Evolutionary conservation across 106 monocot species (phyloP).

Genomic region (Cymbidium sinense): DNA sequence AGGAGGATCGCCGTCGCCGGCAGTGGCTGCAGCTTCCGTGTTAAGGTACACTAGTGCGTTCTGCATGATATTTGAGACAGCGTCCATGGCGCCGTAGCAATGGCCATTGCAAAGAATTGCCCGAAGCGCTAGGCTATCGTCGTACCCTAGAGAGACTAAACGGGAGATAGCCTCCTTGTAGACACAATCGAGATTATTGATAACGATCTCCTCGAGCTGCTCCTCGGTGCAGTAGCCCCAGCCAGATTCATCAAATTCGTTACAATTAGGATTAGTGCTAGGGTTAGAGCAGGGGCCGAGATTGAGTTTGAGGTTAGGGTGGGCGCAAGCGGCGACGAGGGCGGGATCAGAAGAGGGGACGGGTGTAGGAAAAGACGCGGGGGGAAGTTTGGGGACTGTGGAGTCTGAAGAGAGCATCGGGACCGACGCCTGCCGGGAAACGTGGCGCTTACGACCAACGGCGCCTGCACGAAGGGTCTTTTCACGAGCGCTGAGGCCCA

Average conservation of each 20-base stretch:
- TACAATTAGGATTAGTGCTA: constrained; percentile 12
- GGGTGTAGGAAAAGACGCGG: constrained; percentile 1
- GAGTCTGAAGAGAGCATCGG: not conserved
- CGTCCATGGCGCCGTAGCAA: constrained; percentile 75
- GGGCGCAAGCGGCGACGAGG: not conserved
- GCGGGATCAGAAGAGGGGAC: not conserved
- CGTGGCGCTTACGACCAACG: constrained; percentile 5
- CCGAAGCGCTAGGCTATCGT: constrained; percentile 43
- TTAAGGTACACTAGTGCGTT: constrained; percentile 56
- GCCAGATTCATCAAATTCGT: constrained; percentile 19
- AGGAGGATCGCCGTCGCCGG: not conserved
- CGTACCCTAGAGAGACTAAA: constrained; percentile 54
- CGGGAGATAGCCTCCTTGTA: constrained; percentile 67
- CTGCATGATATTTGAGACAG: constrained; percentile 63
- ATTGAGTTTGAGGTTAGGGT: constrained; percentile 11
- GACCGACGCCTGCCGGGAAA: not conserved
- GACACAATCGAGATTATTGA: constrained; percentile 59
- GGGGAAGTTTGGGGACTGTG: not conserved
- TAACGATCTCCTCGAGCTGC: constrained; percentile 74
- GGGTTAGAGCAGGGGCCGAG: not conserved
- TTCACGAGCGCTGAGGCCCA: constrained; percentile 26
- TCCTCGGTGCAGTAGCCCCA: constrained; percentile 89
- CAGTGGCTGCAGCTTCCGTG: constrained; percentile 3
- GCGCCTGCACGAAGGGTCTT: constrained; percentile 13
- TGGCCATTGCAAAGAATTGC: constrained; percentile 69